A percentile compares a stretch with the other conserved stretches of the same genome.
Evolutionary conservation across 306 rosid genomes (phyloP).

Genomic region (Glycyrrhiza uralensis): DNA sequence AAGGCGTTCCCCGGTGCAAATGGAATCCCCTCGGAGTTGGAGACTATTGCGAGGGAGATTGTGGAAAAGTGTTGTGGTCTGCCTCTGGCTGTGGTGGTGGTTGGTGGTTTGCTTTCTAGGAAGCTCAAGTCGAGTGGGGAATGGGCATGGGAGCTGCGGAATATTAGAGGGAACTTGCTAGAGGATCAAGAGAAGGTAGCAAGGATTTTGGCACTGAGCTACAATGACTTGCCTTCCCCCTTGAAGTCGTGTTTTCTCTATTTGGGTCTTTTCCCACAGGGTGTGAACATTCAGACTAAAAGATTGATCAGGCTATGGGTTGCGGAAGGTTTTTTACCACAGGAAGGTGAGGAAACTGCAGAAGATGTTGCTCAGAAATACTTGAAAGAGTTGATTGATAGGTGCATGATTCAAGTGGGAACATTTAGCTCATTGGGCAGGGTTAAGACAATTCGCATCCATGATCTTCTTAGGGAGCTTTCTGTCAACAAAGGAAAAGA

Average conservation of each 20-base stretch:
- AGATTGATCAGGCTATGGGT: slow-evolving; percentile 42
- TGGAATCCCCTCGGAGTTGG: slow-evolving; percentile 24
- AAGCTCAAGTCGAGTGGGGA: slow-evolving; percentile 36
- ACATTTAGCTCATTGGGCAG: slow-evolving; percentile 41
- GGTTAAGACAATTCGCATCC: slow-evolving; percentile 42
- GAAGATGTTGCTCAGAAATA: slow-evolving; percentile 41
- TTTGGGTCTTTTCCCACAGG: slow-evolving; percentile 43
- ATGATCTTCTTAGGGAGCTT: slow-evolving; percentile 44
- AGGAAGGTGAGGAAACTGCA: slow-evolving; percentile 37
- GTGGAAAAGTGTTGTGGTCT: slow-evolving; percentile 41
- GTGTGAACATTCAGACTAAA: slow-evolving; percentile 30
- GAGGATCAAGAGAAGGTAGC: slow-evolving; percentile 34
- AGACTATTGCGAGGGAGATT: slow-evolving; percentile 35
- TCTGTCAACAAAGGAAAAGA: slow-evolving; percentile 37
- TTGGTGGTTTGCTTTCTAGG: slow-evolving; percentile 46
- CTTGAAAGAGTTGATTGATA: slow-evolving; percentile 42
- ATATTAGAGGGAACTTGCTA: slow-evolving; percentile 37
- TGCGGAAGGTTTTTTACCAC: slow-evolving; percentile 46
- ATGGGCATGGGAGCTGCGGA: slow-evolving; percentile 31
- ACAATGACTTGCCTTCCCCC: slow-evolving; percentile 41
- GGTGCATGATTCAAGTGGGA: slow-evolving; percentile 50
- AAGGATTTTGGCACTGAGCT: slow-evolving; percentile 41
- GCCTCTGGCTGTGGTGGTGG: slow-evolving; percentile 48
- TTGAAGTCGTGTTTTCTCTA: slow-evolving; percentile 45
- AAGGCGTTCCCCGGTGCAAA: slow-evolving; percentile 36